Evolutionary conservation across 768 basidiomycete species (phyloP).

Genomic region (Porphyrellus cyaneotinctus): DNA sequence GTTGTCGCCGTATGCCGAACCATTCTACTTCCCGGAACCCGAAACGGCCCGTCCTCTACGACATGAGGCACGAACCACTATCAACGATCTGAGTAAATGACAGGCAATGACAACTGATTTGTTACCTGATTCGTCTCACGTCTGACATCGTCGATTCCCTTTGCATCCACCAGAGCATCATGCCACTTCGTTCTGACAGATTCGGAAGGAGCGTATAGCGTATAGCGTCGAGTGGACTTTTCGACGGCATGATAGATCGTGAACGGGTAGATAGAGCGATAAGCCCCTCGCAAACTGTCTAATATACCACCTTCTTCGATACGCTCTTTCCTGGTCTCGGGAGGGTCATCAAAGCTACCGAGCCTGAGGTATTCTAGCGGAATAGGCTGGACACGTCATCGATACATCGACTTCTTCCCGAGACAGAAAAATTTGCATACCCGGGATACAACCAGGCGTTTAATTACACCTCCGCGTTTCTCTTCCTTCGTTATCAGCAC

Average conservation of each 20-base stretch:
- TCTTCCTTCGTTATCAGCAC: conserved; percentile 67
- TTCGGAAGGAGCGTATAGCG: conserved; percentile 62
- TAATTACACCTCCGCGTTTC: conserved; percentile 44
- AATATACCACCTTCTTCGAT: conserved; percentile 55
- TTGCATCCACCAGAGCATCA: conserved; percentile 53
- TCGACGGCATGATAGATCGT: conserved; percentile 68
- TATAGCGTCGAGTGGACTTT: conserved; percentile 59
- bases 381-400: conserved; percentile 53
- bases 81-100: conserved; percentile 7
- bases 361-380: conserved; percentile 76
- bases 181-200: conserved; percentile 60
- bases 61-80: conserved; percentile 67
- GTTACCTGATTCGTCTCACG: conserved; percentile 71
- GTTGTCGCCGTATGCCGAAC: conserved; percentile 27
- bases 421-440: conserved; percentile 38
- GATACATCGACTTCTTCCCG: background rate
- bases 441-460: conserved; percentile 57
- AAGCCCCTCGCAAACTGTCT: conserved; percentile 50
- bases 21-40: conserved; percentile 38
- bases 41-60: conserved; percentile 61
- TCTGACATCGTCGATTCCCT: conserved; percentile 57
- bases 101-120: background rate
- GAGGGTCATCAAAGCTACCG: conserved; percentile 53
- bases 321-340: conserved; percentile 63
- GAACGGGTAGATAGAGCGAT: conserved; percentile 66